Evolutionary conservation across 495 filamentous ascomycete genomes (phyloP), one percentile per base, ranked within the genome.

Genomic region (Lasiosphaeriaceae sp.): DNA sequence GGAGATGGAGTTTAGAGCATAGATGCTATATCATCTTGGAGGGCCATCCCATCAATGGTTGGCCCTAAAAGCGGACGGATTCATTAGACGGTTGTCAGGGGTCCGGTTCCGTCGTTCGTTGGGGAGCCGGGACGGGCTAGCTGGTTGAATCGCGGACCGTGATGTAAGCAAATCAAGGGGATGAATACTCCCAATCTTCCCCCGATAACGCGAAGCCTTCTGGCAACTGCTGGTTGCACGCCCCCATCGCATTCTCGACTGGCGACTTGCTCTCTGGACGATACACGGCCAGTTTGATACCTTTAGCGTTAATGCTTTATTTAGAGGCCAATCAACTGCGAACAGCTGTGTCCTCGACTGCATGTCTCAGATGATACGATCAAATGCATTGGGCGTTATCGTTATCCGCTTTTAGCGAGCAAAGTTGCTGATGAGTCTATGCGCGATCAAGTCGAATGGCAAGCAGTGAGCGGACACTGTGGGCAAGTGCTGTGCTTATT

Each of bases 311-410:
- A 16, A 8, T 3, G 12, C 24, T n/a, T 20, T 17, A 51, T 11
- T 31, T 20, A 26, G 17, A 24, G 21, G 19, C 58, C 43, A 60
- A 56, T 60, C 48, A 55, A 16, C 46, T 52, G 11, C 55, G 58
- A 44, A 50, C 52, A 56, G 14, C 57, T 55, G 45, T 54, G 46
- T 50, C 16, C n/a, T 19, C 20, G 19, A 17, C 45, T 50, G 21
- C 47, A 43, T 14, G 39, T 43, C n/a, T 43, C 14, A 17, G 37
- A 16, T 16, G 39, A 43, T 16, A 43, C 39, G 5, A 9, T 31
- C 26, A 3, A 31, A 31, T 31, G 4, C 26, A 31, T 31, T 31
- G 9, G 9, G 3, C 26, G 26, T 31, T 9, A 31, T 31, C n/a
- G n/a, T n/a, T n/a, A n/a, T 31, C 26, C 26, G 26, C 26, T 31